phyloP scores from a whole-genome alignment of 2,329 filamentous ascomycete species.

The Anthostomella pinea region DNA sequence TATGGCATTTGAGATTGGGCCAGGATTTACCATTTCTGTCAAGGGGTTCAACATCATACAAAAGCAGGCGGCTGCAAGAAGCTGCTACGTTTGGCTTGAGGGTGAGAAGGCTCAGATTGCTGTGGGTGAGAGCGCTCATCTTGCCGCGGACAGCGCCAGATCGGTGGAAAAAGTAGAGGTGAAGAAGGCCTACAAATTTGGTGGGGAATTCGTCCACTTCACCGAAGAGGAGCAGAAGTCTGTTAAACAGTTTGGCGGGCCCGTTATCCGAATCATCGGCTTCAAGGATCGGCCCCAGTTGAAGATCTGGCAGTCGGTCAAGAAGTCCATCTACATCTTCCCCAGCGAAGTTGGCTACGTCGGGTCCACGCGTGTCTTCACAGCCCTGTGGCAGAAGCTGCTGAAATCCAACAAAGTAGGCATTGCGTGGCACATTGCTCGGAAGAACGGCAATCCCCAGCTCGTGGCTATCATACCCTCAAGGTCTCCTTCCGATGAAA shows the following conservation, averaged over 20 bases:
- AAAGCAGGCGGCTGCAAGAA: conserved; percentile 75
- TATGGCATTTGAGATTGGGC: conserved; percentile 83
- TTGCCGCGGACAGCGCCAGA: conserved; percentile 74
- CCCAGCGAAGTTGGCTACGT: conserved; percentile 87
- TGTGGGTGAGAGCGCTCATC: conserved; percentile 66
- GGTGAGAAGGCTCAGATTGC: conserved; percentile 84
- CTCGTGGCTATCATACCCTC: conserved; percentile 82
- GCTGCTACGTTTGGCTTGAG: conserved; percentile 82
- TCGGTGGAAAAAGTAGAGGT: conserved; percentile 78
- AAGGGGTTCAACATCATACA: conserved; percentile 92
- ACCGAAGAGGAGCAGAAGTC: conserved; percentile 76
- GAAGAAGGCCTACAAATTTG: conserved; percentile 93
- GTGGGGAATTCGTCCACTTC: conserved; percentile 85
- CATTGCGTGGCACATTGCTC: conserved; percentile 84
- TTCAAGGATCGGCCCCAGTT: conserved; percentile 80
- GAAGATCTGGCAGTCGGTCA: conserved; percentile 79
- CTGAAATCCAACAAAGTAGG: conserved; percentile 76
- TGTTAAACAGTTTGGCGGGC: conserved; percentile 76
- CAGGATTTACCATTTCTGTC: conserved; percentile 80
- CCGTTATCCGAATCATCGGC: conserved; percentile 83
- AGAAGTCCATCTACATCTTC: conserved; percentile 89
- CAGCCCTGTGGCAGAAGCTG: conserved; percentile 85
- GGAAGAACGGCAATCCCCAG: conserved; percentile 74
- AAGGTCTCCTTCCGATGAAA: conserved; percentile 60
- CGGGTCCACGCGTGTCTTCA: conserved; percentile 89